Evolutionary conservation across 306 rosid genomes (phyloP).

Genomic region (Urtica urens): DNA sequence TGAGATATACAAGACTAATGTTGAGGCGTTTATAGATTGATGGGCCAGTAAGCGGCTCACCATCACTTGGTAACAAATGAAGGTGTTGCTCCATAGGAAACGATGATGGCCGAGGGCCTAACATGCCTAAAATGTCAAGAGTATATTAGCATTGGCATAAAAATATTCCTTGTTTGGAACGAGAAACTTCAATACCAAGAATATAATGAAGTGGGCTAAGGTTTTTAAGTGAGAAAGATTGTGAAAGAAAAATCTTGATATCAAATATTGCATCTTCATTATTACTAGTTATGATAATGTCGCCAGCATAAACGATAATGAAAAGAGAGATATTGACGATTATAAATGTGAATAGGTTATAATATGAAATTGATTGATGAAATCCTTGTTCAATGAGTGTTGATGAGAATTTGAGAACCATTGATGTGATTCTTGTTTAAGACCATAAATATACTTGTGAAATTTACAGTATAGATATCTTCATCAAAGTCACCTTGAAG

Average conservation of each 20-base stretch:
- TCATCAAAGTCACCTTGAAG: too few relatives aligned
- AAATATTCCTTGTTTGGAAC: not conserved
- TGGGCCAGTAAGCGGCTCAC: not conserved
- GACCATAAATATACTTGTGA: constrained; percentile 2
- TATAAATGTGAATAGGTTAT: not conserved
- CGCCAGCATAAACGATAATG: not conserved
- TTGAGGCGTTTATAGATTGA: not conserved
- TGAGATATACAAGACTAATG: not conserved
- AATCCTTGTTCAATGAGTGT: not conserved
- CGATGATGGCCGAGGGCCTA: not conserved
- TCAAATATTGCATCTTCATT: not conserved
- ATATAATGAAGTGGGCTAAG: not conserved
- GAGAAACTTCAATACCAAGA: not conserved
- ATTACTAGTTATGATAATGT: not conserved
- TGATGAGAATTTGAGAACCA: not conserved
- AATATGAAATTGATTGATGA: not conserved
- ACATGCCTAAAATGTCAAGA: not conserved
- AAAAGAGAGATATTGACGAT: not conserved
- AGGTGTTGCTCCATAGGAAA: not conserved
- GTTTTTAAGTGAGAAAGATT: not conserved
- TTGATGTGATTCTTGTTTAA: too few relatives aligned
- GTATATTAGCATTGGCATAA: not conserved
- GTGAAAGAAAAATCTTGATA: too few relatives aligned
- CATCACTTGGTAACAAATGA: not conserved
- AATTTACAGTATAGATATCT: too few relatives aligned